Base-by-base conservation (phyloP, 495 filamentous ascomycete species). In the Neurospora sublineolata region DNA sequence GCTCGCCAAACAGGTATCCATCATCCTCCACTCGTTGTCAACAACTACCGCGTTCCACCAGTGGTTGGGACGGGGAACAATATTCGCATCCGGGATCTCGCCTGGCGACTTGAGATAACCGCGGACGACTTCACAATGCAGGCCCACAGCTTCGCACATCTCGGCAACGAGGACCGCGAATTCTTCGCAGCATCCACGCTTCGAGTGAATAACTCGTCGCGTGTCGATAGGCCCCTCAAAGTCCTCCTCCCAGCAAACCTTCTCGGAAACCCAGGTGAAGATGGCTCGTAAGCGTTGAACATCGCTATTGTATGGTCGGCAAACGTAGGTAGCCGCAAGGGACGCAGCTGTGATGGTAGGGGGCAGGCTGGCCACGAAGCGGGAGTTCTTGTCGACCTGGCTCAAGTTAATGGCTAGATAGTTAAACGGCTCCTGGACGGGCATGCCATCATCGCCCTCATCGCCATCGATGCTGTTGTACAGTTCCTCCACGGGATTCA, bases 41-140 rank as follows among this genome's bases (percentile, higher is more conserved):
- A 97, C 90, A 42, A 97, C 81, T 3, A 99, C 94, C 2, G 93
- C 90, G 76, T 99, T 99, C 95, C 95, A 99, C 91, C 93, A 97
- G 84, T 99, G 95, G 75, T 99, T 99, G 9, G 94, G 87, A 41
- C 90, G 88, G 38, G 89, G 90, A 70, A 91, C 88, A 16, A 90
- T 86, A 67, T 90, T 90, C 33, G 92, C 81, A 40, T 97, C 94
- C 18, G 93, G 85, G 3, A 88, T 80, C 74, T 97, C 94, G 1
- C 94, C 95, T 0, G 96, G 96, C 11, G 87, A 82, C 78, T 98
- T 99, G 38, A 99, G 89, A 76, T 92, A 97, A 8, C 95, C 95
- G 70, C 89, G 86, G 58, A 98, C 88, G 9, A 93, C 84, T 72
- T 97, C 94, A 37, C 91, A 89, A 73, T 93, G 90, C 46, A 99